Base-by-base conservation (phyloP, 164 flowering plant species). In the Echeveria elegans region DNA sequence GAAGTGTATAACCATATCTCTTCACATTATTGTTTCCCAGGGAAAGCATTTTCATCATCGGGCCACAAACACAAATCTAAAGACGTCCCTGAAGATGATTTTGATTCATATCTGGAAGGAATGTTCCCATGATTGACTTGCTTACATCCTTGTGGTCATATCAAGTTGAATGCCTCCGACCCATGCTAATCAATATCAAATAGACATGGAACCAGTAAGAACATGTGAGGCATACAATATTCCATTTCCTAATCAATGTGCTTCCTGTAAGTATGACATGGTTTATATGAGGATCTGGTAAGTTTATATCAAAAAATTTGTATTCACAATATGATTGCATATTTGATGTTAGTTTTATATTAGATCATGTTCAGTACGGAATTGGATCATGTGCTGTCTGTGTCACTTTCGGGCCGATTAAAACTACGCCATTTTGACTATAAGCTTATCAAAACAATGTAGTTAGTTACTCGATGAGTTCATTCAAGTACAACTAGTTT, bases 111-210 rank as follows among this genome's bases (percentile, higher is more conserved):
- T 37, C 23, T 63, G 8, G 66, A 63, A n/a, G 66, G 66, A 36
- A 63, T 63, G 66, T 63, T 63, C 66, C 66, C 66, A 47, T 63
- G 47, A 63, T 36, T 18, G 66, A 26, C 7, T 0, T 43, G 32
- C 3, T 21, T 52, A 23, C 58, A 23, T 23, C 58, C 26, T 18
- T 5, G 50, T n/a, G 16, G 4, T 15, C n/a, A 7, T 18, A 45
- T 45, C 50, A 6, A 50, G 56, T 8, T 52, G 28, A 7, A 12
- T 43, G 19, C 15, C 47, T 12, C 47, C 18, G 4, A 16, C 15
- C 15, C 1, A 43, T 0, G 47, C 3, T 0, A 43, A 5, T 14
- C 47, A 43, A 43, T 0, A 16, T 15, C 47, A 43, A 15, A 16
- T 38, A 18, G 19, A 15, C 47, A 43, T 43, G 19, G 16, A n/a